Base-by-base conservation (phyloP, 768 basidiomycete species). In the Sistotremastrum suecicum region DNA sequence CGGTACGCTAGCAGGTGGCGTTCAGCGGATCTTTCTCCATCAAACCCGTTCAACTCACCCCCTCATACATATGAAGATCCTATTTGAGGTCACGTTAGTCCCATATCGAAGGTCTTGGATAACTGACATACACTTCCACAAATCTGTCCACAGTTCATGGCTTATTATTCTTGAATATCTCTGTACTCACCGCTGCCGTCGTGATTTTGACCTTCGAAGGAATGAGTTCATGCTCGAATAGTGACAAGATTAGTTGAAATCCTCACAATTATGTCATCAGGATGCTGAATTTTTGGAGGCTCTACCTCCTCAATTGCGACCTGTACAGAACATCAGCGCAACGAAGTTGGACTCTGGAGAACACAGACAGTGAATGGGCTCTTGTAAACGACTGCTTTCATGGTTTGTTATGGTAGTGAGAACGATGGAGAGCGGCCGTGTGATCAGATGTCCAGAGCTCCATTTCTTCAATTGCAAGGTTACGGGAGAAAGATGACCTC, bases 11-110 rank as follows among this genome's bases (percentile, higher is more conserved):
- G 20, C 20, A 20, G 20, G 20, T 20, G 20, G 20, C 20, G 20
- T 20, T 20, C 20, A 20, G 20, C 20, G 20, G 20, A 20, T 20
- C 20, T 20, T 20, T 20, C 20, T 20, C 20, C 20, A 20, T 20
- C 20, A 10, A 30, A 29, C 37, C 33, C 45, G n/a, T 46, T 30
- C 45, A 46, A 11, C 39, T 40, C 39, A 40, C 39, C 9, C 72
- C 72, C 58, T 74, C 71, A 51, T 74, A 74, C 72, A 74, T 73
- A 51, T 74, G 72, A 45, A 74, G 53, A 49, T 74, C 72, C 71
- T 72, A 48, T 1, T 34, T 6, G 4, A 12, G 36, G 33, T 10
- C 35, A 20, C 30, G 29, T 33, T 36, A 33, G 46, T 29, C 11
- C 41, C 34, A 6, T 37, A 35, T 28, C 28, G 39, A 11, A 38